phyloP scores from a whole-genome alignment of 805 yeast genomes.

The Zygoascus tannicola region DNA sequence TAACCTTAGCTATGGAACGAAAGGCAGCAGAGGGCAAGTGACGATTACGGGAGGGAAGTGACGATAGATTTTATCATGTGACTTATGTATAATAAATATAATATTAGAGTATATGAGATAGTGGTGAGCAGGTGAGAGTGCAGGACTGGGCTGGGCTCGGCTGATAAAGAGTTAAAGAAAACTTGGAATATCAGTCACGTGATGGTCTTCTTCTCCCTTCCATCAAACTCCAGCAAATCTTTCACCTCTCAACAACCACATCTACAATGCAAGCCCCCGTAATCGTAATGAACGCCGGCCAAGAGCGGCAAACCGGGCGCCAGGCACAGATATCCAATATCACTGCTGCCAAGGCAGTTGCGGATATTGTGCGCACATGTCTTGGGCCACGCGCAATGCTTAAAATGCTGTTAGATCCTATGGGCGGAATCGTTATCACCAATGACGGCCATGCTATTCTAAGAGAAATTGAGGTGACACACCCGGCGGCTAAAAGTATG shows the following conservation, averaged over 20 bases:
- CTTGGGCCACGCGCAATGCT: constrained; percentile 98
- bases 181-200: background rate
- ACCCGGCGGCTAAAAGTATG: constrained; percentile 99
- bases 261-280: constrained; percentile 70
- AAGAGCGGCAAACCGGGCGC: constrained; percentile 92
- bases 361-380: constrained; percentile 95
- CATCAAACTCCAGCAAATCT: background rate
- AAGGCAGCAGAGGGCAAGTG: background rate
- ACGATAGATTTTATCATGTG: no score
- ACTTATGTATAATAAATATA: no score
- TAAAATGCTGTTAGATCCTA: constrained; percentile 94
- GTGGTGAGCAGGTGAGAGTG: no score
- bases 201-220: background rate
- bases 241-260: background rate
- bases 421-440: constrained; percentile 87
- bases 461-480: constrained; percentile 65
- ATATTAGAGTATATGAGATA: no score
- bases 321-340: constrained; percentile 95
- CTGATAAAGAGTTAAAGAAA: background rate
- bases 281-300: constrained; percentile 74
- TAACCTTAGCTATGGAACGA: background rate
- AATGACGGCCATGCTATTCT: constrained; percentile 98
- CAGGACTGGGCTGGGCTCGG: no score
- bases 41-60: no score
- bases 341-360: constrained; percentile 99